Percentiles rank a stretch among this genome's conserved stretches.
phyloP scores from a whole-genome alignment of 176 grass and related monocot genomes.

The Thinopyrum elongatum region DNA sequence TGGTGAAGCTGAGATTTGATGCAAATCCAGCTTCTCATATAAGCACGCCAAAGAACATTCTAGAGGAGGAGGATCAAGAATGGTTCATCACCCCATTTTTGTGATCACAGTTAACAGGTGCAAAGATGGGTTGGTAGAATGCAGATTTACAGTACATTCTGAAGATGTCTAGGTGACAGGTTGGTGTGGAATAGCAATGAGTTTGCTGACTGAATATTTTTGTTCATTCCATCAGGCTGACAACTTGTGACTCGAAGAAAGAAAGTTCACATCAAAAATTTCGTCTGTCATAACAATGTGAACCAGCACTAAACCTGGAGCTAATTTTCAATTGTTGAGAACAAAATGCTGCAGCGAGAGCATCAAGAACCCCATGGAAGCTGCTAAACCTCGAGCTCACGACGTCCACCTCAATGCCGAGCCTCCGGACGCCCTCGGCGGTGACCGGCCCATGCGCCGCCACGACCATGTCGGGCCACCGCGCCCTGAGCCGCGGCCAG shows the following conservation, averaged over 20 bases:
- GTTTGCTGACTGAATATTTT: constrained; percentile 1
- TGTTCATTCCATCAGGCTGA: background rate
- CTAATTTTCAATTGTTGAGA: background rate
- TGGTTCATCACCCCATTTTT: background rate
- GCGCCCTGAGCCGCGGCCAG: constrained; percentile 51
- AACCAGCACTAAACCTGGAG: background rate
- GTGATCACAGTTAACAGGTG: constrained; percentile 1
- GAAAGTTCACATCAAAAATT: background rate
- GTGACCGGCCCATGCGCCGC: constrained; percentile 82
- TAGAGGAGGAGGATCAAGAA: constrained; percentile 34
- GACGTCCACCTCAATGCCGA: constrained; percentile 59
- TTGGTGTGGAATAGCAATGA: constrained; percentile 13
- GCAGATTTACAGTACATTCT: constrained; percentile 21
- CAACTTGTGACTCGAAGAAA: background rate
- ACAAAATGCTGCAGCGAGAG: constrained; percentile 36
- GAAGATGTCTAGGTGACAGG: constrained; percentile 32
- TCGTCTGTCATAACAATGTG: background rate
- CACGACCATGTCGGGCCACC: constrained; percentile 66
- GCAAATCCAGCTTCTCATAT: constrained; percentile 32
- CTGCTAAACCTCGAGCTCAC: constrained; percentile 71
- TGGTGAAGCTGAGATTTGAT: constrained; percentile 7
- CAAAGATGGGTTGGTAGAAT: constrained; percentile 36
- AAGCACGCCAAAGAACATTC: constrained; percentile 9
- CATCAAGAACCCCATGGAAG: constrained; percentile 70
- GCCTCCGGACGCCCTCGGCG: constrained; percentile 56